Base-by-base conservation (phyloP, 257 asterid genomes). In the Ilex aquifolium region DNA sequence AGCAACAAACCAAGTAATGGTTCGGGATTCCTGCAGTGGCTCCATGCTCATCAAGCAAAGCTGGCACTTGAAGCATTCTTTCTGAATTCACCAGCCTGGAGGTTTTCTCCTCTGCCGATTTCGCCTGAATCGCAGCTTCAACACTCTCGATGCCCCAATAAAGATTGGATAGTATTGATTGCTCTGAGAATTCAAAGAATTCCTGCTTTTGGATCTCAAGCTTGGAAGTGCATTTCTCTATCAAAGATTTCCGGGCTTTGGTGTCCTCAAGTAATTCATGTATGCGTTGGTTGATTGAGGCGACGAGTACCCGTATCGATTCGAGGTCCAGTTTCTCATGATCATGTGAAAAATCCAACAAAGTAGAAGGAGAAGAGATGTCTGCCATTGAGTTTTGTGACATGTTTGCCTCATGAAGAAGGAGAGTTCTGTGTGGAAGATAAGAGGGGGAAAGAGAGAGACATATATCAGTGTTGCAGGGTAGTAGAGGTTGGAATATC, bases 11-110 rank as follows among this genome's bases (percentile, higher is more conserved):
- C 40, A 91, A 30, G 60, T 66, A 74, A 11, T 60, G 64, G 63
- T 91, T 91, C 0, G 80, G 68, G 39, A 88, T 74, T 46, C 94
- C 91, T 61, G 87, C 70, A 13, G 95, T 91, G 4, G 29, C 61
- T 11, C 95, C 92, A 6, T 72, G 77, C 58, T 75, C 85, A 12
- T 88, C 88, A 52, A 91, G 59, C 5, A 95, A 83, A 0, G 95
- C 95, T 2, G 98, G 98, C 8, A 86, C 71, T 68, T 91, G 98
- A 61, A 91, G 96, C 95, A 86, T 79, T 52, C 66, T 81, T 77
- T 91, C 98, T 2, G 95, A 79, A 52, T 67, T 68, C 44, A 78
- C 79, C 27, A 88, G 82, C 77, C 29, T 72, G 13, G 32, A 32
- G 29, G 69, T 32, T 63, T 68, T 78, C 6, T 79, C 85, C 0